Conservation (phyloP, 2,329 filamentous ascomycete genomes). For the Chrysosporium queenslandicum region DNA sequence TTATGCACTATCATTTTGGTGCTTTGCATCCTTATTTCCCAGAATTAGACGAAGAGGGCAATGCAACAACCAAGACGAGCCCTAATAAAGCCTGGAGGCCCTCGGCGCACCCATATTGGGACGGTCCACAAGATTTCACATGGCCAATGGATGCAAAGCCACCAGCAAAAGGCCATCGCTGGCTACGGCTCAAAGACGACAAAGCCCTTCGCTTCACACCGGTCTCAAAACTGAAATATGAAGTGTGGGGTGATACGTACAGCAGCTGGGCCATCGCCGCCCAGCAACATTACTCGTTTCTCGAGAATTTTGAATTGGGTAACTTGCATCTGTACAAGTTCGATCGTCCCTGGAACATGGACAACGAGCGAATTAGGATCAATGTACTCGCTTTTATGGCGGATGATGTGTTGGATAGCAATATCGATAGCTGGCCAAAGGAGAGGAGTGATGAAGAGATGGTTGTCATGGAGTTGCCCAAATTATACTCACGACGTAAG, state of each 20-base stretch:
- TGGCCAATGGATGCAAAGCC: slow-evolving; percentile 5
- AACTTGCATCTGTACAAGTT: slow-evolving; percentile 6
- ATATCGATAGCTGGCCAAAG: too few species aligned
- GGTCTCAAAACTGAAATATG: slow-evolving; percentile 2
- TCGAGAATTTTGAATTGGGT: not conserved
- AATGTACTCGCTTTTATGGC: too few species aligned
- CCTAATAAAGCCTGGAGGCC: slow-evolving; percentile 12
- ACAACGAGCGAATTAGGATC: too few species aligned
- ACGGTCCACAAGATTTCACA: slow-evolving; percentile 5
- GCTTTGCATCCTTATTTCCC: slow-evolving; percentile 3
- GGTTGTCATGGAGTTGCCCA: too few species aligned
- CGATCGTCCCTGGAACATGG: not conserved
- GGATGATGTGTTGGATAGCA: too few species aligned
- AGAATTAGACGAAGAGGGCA: slow-evolving; percentile 3
- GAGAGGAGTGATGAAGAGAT: too few species aligned
- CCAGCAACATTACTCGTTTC: slow-evolving; percentile 2
- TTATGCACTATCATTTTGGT: slow-evolving; percentile 7
- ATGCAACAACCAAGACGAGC: slow-evolving; percentile 6
- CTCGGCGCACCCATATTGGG: slow-evolving; percentile 11
- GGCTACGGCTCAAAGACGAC: slow-evolving; percentile 3
- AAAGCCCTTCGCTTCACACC: not conserved
- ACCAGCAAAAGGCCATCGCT: slow-evolving; percentile 10
- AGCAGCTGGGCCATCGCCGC: slow-evolving; percentile 5
- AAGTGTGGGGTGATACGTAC: slow-evolving; percentile 5
- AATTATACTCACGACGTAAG: too few species aligned